A percentile compares a stretch with the other conserved stretches of the same genome.
Conservation (phyloP, 1,284 basidiomycete genomes). For the Phellopilus nigrolimitatus region DNA sequence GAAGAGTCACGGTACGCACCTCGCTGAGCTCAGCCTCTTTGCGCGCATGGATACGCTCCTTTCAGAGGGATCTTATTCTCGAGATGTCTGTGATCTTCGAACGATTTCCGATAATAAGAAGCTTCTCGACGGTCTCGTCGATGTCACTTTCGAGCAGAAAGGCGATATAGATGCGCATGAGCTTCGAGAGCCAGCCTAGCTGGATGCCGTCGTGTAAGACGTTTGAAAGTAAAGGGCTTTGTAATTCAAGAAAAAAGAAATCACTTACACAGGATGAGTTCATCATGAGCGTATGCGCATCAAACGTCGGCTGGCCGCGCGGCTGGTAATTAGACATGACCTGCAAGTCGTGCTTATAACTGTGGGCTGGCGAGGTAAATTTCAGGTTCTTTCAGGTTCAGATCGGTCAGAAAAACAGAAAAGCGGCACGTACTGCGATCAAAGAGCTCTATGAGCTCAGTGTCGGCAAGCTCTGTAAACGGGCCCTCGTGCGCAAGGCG, state of each 20-base stretch:
- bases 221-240: background rate
- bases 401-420: background rate
- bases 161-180: constrained; percentile 72
- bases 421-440: constrained; percentile 58
- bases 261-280: constrained; percentile 54
- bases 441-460: constrained; percentile 78
- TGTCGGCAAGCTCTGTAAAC: constrained; percentile 65
- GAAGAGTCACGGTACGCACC: constrained; percentile 32
- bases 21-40: constrained; percentile 51
- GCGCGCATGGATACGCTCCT: constrained; percentile 48
- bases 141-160: constrained; percentile 74
- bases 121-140: constrained; percentile 71
- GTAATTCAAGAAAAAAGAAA: background rate
- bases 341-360: constrained; percentile 79
- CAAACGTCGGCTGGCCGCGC: constrained; percentile 41
- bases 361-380: constrained; percentile 44
- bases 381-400: constrained; percentile 15
- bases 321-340: constrained; percentile 80
- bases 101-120: constrained; percentile 70
- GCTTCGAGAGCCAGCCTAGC: too few relatives aligned
- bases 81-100: too few relatives aligned
- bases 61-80: constrained; percentile 47
- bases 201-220: constrained; percentile 27
- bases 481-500: constrained; percentile 62
- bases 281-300: constrained; percentile 64